Evolutionary conservation across 129 eudicot genomes (phyloP).

Genomic region (Ambrosia trifida): DNA sequence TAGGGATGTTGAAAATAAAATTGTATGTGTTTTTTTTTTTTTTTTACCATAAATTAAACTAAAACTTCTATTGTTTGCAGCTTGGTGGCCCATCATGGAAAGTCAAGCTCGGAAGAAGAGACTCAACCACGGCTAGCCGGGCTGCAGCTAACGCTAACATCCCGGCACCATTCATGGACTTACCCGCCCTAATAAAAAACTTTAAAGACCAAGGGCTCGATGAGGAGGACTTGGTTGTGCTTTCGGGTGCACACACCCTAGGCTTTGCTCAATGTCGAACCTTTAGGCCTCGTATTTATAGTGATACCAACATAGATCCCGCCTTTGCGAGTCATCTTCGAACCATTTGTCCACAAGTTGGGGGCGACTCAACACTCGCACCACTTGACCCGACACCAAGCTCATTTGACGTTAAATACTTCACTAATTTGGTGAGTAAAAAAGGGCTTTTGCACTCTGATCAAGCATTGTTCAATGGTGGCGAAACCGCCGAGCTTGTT

Average conservation of each 20-base stretch:
- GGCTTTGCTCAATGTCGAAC: conserved; percentile 30
- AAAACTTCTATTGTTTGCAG: conserved; percentile 11
- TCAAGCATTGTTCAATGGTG: conserved; percentile 32
- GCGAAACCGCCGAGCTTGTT: conserved; percentile 29
- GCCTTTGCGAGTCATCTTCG: conserved; percentile 24
- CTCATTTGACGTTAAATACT: conserved; percentile 32
- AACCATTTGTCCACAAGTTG: conserved; percentile 29
- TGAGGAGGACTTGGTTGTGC: conserved; percentile 52
- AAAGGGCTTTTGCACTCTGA: conserved; percentile 37
- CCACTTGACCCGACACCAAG: conserved; percentile 38
- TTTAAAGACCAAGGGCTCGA: conserved; percentile 50
- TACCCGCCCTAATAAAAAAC: conserved; percentile 23
- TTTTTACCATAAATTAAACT: background rate
- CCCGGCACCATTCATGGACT: conserved; percentile 38
- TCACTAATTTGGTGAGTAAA: conserved; percentile 19
- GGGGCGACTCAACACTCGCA: conserved; percentile 25
- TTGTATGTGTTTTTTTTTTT: too few relatives aligned
- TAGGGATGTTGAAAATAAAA: background rate
- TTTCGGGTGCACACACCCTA: conserved; percentile 52
- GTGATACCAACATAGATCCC: conserved; percentile 26
- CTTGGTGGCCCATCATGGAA: conserved; percentile 46
- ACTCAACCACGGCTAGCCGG: conserved; percentile 37
- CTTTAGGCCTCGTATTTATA: conserved; percentile 24
- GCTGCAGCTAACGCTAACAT: conserved; percentile 23
- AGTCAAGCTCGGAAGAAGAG: conserved; percentile 43